These are phyloP conservation scores for Pythium aphanidermatum DNA, from an alignment of 352 stramenopile species.

Conservation along the genomic window DNA sequence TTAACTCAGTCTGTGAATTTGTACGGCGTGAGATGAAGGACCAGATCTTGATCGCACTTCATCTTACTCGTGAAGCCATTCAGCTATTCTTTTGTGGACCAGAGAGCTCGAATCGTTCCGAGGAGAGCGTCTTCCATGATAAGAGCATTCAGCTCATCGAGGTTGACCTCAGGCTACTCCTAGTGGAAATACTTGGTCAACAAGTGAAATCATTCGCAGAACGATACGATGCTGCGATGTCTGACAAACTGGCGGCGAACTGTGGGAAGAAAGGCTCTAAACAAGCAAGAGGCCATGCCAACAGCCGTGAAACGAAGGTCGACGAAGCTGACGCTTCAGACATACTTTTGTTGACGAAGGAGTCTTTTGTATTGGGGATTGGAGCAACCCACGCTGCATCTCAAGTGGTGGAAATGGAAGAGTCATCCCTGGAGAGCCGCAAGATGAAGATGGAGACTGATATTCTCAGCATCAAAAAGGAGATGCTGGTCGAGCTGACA, in stretches of 20 bases:
- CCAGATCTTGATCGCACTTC: background rate
- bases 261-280: slow-evolving; percentile 9
- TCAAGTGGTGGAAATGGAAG: no score
- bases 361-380: slow-evolving; percentile 5
- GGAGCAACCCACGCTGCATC: background rate
- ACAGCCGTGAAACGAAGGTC: background rate
- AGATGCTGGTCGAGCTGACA: slow-evolving; percentile 36
- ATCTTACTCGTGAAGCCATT: slow-evolving; percentile 25
- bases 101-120: background rate
- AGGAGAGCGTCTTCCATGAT: slow-evolving; percentile 19
- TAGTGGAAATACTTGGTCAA: slow-evolving; percentile 41
- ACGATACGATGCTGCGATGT: background rate
- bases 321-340: slow-evolving; percentile 2
- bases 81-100: slow-evolving; percentile 28
- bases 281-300: no score
- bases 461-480: slow-evolving; percentile 32
- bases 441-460: slow-evolving; percentile 12
- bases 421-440: background rate
- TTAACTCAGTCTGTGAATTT: slow-evolving; percentile 37
- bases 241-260: background rate
- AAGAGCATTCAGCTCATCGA: slow-evolving; percentile 52
- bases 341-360: slow-evolving; percentile 9
- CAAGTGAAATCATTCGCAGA: slow-evolving; percentile 26
- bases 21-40: slow-evolving; percentile 44
- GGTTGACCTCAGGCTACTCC: slow-evolving; percentile 38